Percentiles rank a stretch among this genome's conserved stretches.
These are phyloP conservation scores for Eucalyptus sp. DNA, from an alignment of 345 rosid species.

Conservation along the genomic window DNA sequence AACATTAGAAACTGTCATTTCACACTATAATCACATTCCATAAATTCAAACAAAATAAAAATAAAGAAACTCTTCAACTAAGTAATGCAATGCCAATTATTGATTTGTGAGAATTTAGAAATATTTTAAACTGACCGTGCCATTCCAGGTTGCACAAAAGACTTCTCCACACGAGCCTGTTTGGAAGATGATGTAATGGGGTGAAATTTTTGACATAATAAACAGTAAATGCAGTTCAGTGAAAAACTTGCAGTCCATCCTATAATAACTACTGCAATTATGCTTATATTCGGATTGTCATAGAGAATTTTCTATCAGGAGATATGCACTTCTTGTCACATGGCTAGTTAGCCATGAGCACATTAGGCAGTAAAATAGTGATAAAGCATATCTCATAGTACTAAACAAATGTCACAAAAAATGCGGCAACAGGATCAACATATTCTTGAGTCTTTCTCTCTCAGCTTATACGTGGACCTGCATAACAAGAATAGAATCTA, in stretches of 20 bases:
- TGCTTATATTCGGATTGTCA: neutral
- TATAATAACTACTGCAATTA: neutral
- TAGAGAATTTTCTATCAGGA: accelerated
- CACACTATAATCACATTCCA: too few species aligned
- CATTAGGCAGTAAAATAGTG: neutral
- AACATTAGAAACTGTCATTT: too few species aligned
- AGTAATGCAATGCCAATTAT: neutral
- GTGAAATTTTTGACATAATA: neutral
- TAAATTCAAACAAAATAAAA: neutral
- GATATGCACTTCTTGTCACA: neutral
- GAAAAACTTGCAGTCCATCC: neutral
- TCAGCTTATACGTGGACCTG: neutral
- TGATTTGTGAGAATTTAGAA: neutral
- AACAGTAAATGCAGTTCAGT: neutral
- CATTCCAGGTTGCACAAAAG: conserved; percentile 84
- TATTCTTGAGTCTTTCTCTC: neutral
- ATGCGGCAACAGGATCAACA: neutral
- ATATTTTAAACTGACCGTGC: conserved; percentile 55
- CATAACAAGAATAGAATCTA: neutral
- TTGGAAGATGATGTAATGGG: neutral
- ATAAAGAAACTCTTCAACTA: neutral
- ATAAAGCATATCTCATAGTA: neutral
- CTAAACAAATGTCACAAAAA: neutral
- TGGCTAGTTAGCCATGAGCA: neutral
- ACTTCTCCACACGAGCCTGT: conserved; percentile 97